Evolutionary conservation across 106 monocot genomes (phyloP), one percentile per base, ranked within the genome.

Genomic region (Allium cepa): DNA sequence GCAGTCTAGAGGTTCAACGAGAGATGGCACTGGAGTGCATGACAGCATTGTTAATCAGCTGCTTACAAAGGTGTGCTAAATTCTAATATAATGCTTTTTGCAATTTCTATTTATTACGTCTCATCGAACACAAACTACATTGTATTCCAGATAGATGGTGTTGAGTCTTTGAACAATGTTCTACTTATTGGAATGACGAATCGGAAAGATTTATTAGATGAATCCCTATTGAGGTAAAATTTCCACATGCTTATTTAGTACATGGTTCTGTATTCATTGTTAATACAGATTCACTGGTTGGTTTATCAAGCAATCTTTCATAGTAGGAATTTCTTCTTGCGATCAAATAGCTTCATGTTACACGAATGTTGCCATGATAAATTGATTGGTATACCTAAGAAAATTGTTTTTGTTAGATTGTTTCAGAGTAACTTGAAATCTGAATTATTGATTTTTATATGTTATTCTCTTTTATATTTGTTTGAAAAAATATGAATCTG

Each of bases 101-200:
- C 45, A 56, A 3, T 50, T 68, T 52, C n/a, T 12, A 8, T 64
- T 56, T 4, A 57, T 13, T 15, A 11, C 13, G 14, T 58, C n/a
- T 46, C 9, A 10, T 11, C 63, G 12, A 17, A 22, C 22, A 60
- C 7, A 60, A 47, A 17, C 46, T 13, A 70, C 8, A 61, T 80
- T 81, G 47, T 69, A 49, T 79, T 86, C 66, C 82, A 92, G 92
- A 99, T 99, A 84, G 97, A 99, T 81, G 97, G 97, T 46, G 97
- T 99, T 71, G 90, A 99, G 68, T 68, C 97, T 16, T 84, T 99
- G 78, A 92, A 99, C 65, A 99, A 99, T 74, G 97, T 99, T 14
- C 72, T 99, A 64, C 97, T 99, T 59, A 99, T 99, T 90, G 97
- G 97, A 75, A 97, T 97, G 96, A 97, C 96, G 47, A 97, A 97